Percentiles rank a stretch among this genome's conserved stretches.
These are phyloP conservation scores for Fusarium dimerum DNA, from an alignment of 2,329 filamentous ascomycete species.

Conservation along the genomic window DNA sequence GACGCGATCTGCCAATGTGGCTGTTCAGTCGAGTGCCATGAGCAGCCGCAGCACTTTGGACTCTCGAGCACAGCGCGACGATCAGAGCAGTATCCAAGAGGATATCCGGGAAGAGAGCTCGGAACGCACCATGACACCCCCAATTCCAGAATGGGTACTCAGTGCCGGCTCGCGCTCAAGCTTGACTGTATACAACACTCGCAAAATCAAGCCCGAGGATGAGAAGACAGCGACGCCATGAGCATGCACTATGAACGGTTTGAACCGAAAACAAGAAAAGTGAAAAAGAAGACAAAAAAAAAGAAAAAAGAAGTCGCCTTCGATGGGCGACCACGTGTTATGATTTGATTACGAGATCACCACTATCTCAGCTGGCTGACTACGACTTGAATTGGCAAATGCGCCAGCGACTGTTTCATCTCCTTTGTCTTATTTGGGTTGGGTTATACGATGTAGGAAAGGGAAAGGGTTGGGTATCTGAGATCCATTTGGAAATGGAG, in stretches of 20 bases:
- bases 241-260: too few relatives aligned
- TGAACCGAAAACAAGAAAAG: too few relatives aligned
- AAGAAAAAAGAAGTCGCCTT: slow-evolving; percentile 7
- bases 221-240: too few relatives aligned
- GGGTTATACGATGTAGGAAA: slow-evolving; percentile 3
- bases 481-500: too few relatives aligned
- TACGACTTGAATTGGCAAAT: slow-evolving; percentile 17
- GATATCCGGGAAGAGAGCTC: slow-evolving; percentile 26
- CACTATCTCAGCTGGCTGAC: slow-evolving; percentile 16
- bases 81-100: slow-evolving; percentile 26
- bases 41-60: slow-evolving; percentile 53
- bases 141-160: slow-evolving; percentile 63
- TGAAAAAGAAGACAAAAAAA: not conserved
- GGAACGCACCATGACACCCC: slow-evolving; percentile 56
- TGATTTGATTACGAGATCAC: slow-evolving; percentile 9
- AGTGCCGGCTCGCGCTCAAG: slow-evolving; percentile 53
- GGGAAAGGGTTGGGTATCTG: slow-evolving; percentile 2
- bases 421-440: slow-evolving; percentile 15
- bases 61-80: slow-evolving; percentile 17
- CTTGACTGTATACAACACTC: slow-evolving; percentile 47
- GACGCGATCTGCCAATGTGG: slow-evolving; percentile 58
- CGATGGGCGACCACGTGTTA: slow-evolving; percentile 2
- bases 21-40: slow-evolving; percentile 48
- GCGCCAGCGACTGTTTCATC: not conserved
- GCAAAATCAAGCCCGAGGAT: slow-evolving; percentile 29